Base-by-base conservation (phyloP, 257 asterid genomes). In the Solanum habrochaites region DNA sequence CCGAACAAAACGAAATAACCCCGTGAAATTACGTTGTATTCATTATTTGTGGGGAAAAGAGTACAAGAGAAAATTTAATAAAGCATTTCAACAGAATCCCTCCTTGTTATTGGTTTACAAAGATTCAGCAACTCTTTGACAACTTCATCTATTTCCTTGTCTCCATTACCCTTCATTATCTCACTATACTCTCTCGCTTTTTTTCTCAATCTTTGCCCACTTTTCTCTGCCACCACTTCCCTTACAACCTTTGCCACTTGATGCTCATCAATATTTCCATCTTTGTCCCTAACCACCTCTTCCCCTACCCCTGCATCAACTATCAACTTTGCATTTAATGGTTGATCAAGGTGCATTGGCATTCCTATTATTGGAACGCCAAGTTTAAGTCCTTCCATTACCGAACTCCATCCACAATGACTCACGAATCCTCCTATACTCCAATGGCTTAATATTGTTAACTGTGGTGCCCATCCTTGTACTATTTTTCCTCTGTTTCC, bases 331-430 rank as follows among this genome's bases (percentile, higher is more conserved):
- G 90, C 90, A 86, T 83, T 88, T 85, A 90, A 31, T 4, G 90
- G 90, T 45, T 90, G 91, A 29, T 90, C 91, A 11, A 86, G 39
- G 23, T 82, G 89, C 90, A 86, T 88, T 16, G 91, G 91, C 87
- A 75, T 60, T 2, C 86, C 90, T 32, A 90, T 72, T 1, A 90
- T 88, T 14, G 90, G 91, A 49, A 90, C 85, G 3, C 91, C 90
- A 40, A 87, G 39, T 73, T 75, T 83, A 75, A 88, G 49, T 4
- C 89, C 73, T 78, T 90, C 90, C 90, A 69, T 67, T 2, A 87
- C 43, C 2, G 90, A 86, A 56, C 84, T 69, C 91, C 91, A 90
- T 62, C 90, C 91, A 37, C 91, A 86, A 3, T 90, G 90, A 27
- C 90, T 88, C 37, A 90, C 35, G 13, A 90, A 90, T 0, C 89